phyloP scores from a whole-genome alignment of 1,284 basidiomycete genomes.

The Nidula niveotomentosa region DNA sequence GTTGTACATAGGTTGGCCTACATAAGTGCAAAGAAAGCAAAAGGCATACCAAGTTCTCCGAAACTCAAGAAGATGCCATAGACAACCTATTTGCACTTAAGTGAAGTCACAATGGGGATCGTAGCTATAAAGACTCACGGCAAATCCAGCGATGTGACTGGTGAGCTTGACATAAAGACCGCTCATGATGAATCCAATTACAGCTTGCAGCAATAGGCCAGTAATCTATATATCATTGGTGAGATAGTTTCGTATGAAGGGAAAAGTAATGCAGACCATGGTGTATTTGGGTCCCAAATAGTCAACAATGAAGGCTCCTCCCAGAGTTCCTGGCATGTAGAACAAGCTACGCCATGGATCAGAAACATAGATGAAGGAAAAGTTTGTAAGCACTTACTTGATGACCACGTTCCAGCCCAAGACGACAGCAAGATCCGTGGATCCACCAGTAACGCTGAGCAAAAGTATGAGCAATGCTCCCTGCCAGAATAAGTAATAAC shows the following conservation, averaged over 20 bases:
- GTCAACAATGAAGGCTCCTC: constrained; percentile 80
- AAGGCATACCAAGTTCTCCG: constrained; percentile 66
- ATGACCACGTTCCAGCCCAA: constrained; percentile 81
- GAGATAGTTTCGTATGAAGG: neutral
- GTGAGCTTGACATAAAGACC: constrained; percentile 69
- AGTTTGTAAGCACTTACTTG: constrained; percentile 46
- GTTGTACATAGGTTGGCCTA: constrained; percentile 1
- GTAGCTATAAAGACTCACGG: constrained; percentile 37
- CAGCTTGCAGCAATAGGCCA: constrained; percentile 68
- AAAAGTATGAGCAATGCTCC: neutral
- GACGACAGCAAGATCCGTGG: constrained; percentile 49
- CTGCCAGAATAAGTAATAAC: neutral
- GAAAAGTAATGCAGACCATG: constrained; percentile 47
- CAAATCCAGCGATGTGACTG: constrained; percentile 75
- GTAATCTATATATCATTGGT: constrained; percentile 43
- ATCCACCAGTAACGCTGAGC: constrained; percentile 57
- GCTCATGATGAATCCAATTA: constrained; percentile 86
- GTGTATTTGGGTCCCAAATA: constrained; percentile 74
- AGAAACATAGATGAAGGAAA: too few species aligned
- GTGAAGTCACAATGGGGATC: too few species aligned
- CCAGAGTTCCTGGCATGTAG: constrained; percentile 74
- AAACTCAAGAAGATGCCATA: constrained; percentile 92
- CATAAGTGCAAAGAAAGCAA: neutral
- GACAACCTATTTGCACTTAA: constrained; percentile 46
- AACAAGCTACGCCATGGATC: constrained; percentile 50